phyloP scores from a whole-genome alignment of 2,329 filamentous ascomycete species.

The Fusarium sp. region DNA sequence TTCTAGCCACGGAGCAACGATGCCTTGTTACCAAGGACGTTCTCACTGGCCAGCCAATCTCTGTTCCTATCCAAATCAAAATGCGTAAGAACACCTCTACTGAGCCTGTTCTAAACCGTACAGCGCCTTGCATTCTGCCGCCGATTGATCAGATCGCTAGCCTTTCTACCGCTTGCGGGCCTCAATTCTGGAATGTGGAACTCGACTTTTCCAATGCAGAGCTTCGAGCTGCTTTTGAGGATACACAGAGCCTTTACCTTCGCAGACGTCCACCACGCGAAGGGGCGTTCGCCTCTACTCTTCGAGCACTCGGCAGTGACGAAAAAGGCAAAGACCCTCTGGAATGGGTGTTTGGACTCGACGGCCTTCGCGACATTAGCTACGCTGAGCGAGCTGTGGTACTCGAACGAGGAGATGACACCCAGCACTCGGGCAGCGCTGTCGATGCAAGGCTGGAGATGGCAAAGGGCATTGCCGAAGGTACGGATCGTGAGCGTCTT shows the following conservation, averaged over 20 bases:
- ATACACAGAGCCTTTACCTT: slow-evolving; percentile 81
- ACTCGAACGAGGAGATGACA: slow-evolving; percentile 66
- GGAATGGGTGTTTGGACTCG: slow-evolving; percentile 81
- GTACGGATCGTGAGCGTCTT: slow-evolving; percentile 59
- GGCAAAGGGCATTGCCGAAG: slow-evolving; percentile 62
- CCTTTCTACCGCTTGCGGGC: slow-evolving; percentile 72
- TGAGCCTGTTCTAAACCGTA: slow-evolving; percentile 59
- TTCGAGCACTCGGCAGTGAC: slow-evolving; percentile 76
- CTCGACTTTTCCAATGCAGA: slow-evolving; percentile 79
- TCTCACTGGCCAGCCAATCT: slow-evolving; percentile 84
- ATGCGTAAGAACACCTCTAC: slow-evolving; percentile 62
- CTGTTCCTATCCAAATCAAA: slow-evolving; percentile 77
- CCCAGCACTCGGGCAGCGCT: slow-evolving; percentile 63
- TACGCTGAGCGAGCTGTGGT: slow-evolving; percentile 77
- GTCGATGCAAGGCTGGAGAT: slow-evolving; percentile 83
- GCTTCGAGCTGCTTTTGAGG: slow-evolving; percentile 73
- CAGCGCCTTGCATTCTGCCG: slow-evolving; percentile 73
- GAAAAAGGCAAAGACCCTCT: slow-evolving; percentile 64
- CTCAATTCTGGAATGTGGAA: slow-evolving; percentile 84
- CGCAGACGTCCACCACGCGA: slow-evolving; percentile 78
- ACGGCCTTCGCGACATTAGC: slow-evolving; percentile 68
- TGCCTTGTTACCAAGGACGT: slow-evolving; percentile 92
- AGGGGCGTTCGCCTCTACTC: slow-evolving; percentile 79
- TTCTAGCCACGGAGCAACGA: slow-evolving; percentile 89
- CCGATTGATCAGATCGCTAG: slow-evolving; percentile 74